Evolutionary conservation across 768 basidiomycete species (phyloP), one percentile per base, ranked within the genome.

Genomic region (Clavulina sp.): DNA sequence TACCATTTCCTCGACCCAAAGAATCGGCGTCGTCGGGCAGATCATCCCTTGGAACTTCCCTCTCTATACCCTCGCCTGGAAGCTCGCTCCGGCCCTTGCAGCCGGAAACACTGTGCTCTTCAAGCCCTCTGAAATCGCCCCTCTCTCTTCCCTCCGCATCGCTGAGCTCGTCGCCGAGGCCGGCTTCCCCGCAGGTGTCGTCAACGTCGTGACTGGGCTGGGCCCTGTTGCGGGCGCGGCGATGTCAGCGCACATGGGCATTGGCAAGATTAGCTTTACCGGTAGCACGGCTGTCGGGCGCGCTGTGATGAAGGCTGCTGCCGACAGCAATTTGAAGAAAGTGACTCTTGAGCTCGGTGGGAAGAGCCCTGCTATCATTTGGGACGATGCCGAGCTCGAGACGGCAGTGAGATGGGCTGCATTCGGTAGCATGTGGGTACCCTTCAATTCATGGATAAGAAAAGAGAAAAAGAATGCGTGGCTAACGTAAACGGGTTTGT

Each of bases 241-340:
- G 13, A 78, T 92, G 55, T 62, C 73, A 3, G 68, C 72, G 41
- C 81, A 85, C 65, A 69, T 69, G 57, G 64, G 65, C 5, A 78
- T 86, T 54, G 70, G 75, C 48, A 85, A 84, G 64, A 70, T 89
- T 24, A 80, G 86, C 0, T 91, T 93, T 68, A 93, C 89, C 0
- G 87, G 87, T 2, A 83, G 43, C 53, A 84, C 84, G 1, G 68
- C 78, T 33, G 75, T 79, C 19, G 89, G 89, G 5, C 74, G 85
- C 7, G 79, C 77, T 57, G 71, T 92, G 60, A 69, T 87, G 71
- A 76, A 84, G 58, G 80, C 84, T 2, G 74, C 88, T 2, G 75
- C 84, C 1, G 76, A 78, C 63, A 76, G 75, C 24, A 93, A 92
- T 61, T 62, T 93, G 58, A 93, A 92, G 69, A 74, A 75, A 52